Base-by-base conservation (phyloP, 208 protist genomes). In the Wallacemonas sp. region DNA sequence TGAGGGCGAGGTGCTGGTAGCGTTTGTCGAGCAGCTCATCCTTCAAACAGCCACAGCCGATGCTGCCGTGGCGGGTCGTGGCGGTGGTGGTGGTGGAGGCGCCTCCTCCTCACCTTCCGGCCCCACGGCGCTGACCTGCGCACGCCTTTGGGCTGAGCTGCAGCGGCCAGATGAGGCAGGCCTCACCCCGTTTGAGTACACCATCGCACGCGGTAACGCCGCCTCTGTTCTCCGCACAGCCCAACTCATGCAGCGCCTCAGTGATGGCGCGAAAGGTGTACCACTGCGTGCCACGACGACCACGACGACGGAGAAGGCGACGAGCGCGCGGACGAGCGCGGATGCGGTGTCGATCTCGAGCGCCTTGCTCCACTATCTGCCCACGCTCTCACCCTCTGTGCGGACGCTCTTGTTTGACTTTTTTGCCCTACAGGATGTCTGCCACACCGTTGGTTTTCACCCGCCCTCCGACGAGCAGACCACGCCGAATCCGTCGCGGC, bases 341-440 rank as follows among this genome's bases (percentile, higher is more conserved):
- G 47, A 44, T 28, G 46, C 62, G 19, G 49, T 68, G n/a, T 61
- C 51, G 21, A 77, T 86, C 14, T 72, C 80, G 9, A 64, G 62
- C n/a, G 59, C 80, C 1, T 58, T 91, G 42, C 68, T 91, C 49
- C 49, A 63, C 12, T 76, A 79, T 41, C 62, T 93, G 26, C 80
- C 81, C n/a, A 66, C 36, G 39, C 49, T 92, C 8, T 86, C 84
- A 31, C 89, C 89, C 5, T 58, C 79, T 1, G 81, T 92, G 39
- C 89, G 86, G 44, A 74, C 80, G 30, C 44, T 92, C 27, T 58
- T 95, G 21, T 90, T 88, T 60, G 89, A 95, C 53, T 60, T 91
- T 28, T 88, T 95, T 59, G 74, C 66, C 24, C 66, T 95, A 24
- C 62, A 51, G 51, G 75, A 77, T 5, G 83, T 82, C 22, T 72